Percentiles rank a stretch among this genome's conserved stretches.
Evolutionary conservation across 768 basidiomycete genomes (phyloP).

Genomic region (Macrolepiota albuminosa): DNA sequence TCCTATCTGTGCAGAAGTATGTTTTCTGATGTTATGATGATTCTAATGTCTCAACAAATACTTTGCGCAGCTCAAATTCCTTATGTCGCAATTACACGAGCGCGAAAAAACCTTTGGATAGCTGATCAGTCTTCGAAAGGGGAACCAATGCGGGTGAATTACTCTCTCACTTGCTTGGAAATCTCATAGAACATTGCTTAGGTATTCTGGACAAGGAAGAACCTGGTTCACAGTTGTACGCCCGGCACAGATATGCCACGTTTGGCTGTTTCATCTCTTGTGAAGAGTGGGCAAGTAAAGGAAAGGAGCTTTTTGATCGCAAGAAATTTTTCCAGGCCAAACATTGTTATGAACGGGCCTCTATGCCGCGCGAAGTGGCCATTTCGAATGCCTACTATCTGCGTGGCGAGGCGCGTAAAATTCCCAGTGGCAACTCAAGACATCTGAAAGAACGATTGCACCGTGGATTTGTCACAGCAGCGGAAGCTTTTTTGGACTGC

Average conservation of each 20-base stretch:
- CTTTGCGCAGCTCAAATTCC: conserved; percentile 48
- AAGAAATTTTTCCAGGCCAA: conserved; percentile 49
- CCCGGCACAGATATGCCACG: conserved; percentile 46
- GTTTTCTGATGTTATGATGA: neutral
- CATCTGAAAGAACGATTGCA: conserved; percentile 19
- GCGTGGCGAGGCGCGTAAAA: conserved; percentile 43
- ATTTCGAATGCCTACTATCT: conserved; percentile 51
- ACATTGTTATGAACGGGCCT: conserved; percentile 50
- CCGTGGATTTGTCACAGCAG: conserved; percentile 39
- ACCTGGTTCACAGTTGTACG: conserved; percentile 43
- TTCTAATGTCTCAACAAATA: neutral
- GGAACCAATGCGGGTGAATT: conserved; percentile 50
- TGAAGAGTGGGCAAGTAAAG: conserved; percentile 33
- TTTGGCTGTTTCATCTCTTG: conserved; percentile 50
- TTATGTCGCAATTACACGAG: conserved; percentile 69
- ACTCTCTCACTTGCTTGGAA: neutral
- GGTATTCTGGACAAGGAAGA: conserved; percentile 46
- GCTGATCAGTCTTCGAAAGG: conserved; percentile 54
- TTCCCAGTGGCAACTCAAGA: conserved; percentile 16
- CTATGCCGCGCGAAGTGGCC: conserved; percentile 32
- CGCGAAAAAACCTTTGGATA: conserved; percentile 67
- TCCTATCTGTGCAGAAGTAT: conserved; percentile 60
- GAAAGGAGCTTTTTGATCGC: conserved; percentile 31
- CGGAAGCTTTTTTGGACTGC: conserved; percentile 43
- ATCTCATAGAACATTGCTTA: conserved; percentile 18